These are phyloP conservation scores for Sarcomyxa edulis DNA, from an alignment of 768 basidiomycete genomes.

Conservation along the genomic window DNA sequence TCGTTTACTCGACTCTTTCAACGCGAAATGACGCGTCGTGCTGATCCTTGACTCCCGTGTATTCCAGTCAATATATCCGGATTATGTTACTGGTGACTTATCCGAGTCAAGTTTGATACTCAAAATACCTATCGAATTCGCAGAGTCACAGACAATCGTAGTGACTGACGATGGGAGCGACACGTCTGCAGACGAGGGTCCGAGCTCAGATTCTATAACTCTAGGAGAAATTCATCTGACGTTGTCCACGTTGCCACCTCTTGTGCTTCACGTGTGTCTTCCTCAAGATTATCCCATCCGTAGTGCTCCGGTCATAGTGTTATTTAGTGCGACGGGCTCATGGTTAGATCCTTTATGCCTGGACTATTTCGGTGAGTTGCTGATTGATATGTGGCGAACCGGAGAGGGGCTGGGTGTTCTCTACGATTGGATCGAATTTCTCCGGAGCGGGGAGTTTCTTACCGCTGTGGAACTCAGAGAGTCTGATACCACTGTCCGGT, in stretches of 20 bases:
- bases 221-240: too few species aligned
- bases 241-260: slow-evolving; percentile 54
- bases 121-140: slow-evolving; percentile 63
- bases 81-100: slow-evolving; percentile 49
- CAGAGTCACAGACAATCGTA: too few species aligned
- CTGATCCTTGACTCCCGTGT: background rate
- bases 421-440: slow-evolving; percentile 68
- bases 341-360: slow-evolving; percentile 47
- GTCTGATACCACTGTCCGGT: slow-evolving; percentile 19
- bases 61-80: slow-evolving; percentile 70
- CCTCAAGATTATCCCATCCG: slow-evolving; percentile 50
- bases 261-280: slow-evolving; percentile 52
- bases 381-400: slow-evolving; percentile 53
- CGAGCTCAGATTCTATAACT: too few species aligned
- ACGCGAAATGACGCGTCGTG: too few species aligned
- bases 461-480: slow-evolving; percentile 33
- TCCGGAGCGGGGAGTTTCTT: slow-evolving; percentile 64
- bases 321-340: slow-evolving; percentile 47
- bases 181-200: too few species aligned
- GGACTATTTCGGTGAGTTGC: slow-evolving; percentile 31
- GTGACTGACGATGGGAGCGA: too few species aligned
- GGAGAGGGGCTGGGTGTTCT: slow-evolving; percentile 60
- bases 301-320: slow-evolving; percentile 47
- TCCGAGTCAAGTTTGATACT: slow-evolving; percentile 41
- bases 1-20: too few species aligned